Base-by-base conservation (phyloP, 108 stramenopile species). In the Nitzschia inconspicua region DNA sequence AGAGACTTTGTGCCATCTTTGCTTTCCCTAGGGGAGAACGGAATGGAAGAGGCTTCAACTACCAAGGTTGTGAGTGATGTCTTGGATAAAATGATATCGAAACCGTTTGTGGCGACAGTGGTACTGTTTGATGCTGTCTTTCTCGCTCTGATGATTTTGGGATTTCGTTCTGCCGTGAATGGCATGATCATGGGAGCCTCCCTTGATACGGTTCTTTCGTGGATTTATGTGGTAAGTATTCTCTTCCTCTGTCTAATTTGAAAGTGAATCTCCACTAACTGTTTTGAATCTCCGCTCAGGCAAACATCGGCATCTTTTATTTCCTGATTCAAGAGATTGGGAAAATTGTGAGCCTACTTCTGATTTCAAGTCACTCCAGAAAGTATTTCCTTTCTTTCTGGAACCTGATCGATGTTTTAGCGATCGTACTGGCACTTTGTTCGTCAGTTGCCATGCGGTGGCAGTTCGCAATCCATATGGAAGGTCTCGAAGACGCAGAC, bases 251-350 rank as follows among this genome's bases (percentile, higher is more conserved):
- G n/a, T n/a, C n/a, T n/a, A n/a, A n/a, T n/a, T n/a, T n/a, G n/a
- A n/a, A n/a, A n/a, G n/a, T n/a, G n/a, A n/a, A n/a, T n/a, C n/a
- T n/a, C 50, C 32, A 23, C 28, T 27, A 8, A 23, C 20, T 22
- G 10, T 9, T 10, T 30, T 9, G 32, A 30, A 51, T 30, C 26
- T 30, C 19, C 23, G 11, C 37, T 39, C 18, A 51, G 50, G 66
- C 82, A 22, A 83, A 83, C 34, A 57, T 60, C 13, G 78, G 76
- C 3, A 78, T 83, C 10, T 83, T 83, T 53, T 83, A 83, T 44
- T 83, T 79, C 41, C 47, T 83, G 27, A 79, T 83, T 39, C 70
- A 75, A 7, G 82, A 83, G 58, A 60, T 83, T 19, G 82, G 82
- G 13, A 83, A 83, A 31, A 55, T 47, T 14, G 57, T 74, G 19